phyloP scores from a whole-genome alignment of 202 grass and related monocot species.

The Setaria italica region DNA sequence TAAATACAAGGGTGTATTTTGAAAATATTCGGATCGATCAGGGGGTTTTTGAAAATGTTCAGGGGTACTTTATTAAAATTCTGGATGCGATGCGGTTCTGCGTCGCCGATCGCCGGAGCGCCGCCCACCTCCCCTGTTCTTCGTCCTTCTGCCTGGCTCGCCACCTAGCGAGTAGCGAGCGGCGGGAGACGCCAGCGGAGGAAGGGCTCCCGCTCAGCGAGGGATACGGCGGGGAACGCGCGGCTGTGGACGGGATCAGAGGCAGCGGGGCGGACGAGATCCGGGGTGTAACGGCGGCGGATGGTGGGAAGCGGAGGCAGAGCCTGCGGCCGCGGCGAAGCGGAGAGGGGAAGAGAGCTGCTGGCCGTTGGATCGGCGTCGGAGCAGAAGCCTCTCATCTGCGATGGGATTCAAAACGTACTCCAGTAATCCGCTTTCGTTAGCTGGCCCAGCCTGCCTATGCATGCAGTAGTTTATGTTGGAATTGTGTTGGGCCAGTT shows the following conservation, averaged over 20 bases:
- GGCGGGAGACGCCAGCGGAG: background rate
- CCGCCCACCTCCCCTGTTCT: no score
- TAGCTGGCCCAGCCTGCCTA: no score
- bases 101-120: no score
- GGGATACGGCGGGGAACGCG: background rate
- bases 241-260: background rate
- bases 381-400: background rate
- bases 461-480: no score
- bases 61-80: no score
- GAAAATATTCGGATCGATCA: no score
- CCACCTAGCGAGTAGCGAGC: background rate
- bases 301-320: background rate
- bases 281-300: background rate
- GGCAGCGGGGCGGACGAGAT: background rate
- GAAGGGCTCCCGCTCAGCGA: background rate
- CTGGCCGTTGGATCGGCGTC: constrained; percentile 24
- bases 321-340: background rate
- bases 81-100: no score
- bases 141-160: no score
- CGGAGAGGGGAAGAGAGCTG: background rate
- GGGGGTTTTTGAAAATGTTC: no score
- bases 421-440: background rate
- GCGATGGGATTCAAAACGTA: background rate
- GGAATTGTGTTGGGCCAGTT: no score
- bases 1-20: no score